Conservation (phyloP, 2,329 filamentous ascomycete species). For the Byssothecium circinans region DNA sequence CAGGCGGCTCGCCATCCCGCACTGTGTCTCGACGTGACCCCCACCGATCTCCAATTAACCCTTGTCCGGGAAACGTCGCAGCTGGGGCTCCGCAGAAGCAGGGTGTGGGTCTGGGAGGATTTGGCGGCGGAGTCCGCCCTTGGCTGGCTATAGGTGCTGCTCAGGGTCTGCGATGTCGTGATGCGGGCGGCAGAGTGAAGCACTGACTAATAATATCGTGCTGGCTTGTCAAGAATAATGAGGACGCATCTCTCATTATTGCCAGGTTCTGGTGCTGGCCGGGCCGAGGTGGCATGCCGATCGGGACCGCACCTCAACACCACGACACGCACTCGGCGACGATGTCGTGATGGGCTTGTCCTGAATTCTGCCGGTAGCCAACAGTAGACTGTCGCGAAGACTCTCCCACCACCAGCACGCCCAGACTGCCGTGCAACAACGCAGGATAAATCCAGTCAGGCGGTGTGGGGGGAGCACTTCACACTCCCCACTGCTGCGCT, state of each 20-base stretch:
- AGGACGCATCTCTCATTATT: too few relatives aligned
- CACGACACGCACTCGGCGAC: too few relatives aligned
- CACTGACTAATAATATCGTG: too few relatives aligned
- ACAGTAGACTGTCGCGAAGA: too few relatives aligned
- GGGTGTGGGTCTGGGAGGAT: conserved; percentile 13
- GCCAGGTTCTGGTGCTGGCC: not conserved
- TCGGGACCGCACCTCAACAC: not conserved
- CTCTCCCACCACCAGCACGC: too few relatives aligned
- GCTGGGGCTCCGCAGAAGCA: conserved; percentile 22
- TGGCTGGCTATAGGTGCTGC: not conserved
- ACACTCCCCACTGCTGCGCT: too few relatives aligned
- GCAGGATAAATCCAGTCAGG: conserved; percentile 12
- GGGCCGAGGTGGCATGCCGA: conserved; percentile 1
- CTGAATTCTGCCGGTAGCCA: not conserved
- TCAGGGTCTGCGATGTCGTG: conserved; percentile 9
- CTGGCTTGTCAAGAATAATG: too few relatives aligned
- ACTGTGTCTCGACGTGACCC: conserved; percentile 13
- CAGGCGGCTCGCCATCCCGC: conserved; percentile 19
- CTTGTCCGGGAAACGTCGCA: too few relatives aligned
- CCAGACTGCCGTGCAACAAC: conserved; percentile 5
- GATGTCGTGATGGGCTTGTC: not conserved
- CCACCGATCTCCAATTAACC: conserved; percentile 24
- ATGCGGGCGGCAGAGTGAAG: conserved; percentile 8
- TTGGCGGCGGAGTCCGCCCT: conserved; percentile 20
- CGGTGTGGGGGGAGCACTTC: too few relatives aligned